Evolutionary conservation across 2,329 filamentous ascomycete genomes (phyloP).

Genomic region (Fusarium newnesense): DNA sequence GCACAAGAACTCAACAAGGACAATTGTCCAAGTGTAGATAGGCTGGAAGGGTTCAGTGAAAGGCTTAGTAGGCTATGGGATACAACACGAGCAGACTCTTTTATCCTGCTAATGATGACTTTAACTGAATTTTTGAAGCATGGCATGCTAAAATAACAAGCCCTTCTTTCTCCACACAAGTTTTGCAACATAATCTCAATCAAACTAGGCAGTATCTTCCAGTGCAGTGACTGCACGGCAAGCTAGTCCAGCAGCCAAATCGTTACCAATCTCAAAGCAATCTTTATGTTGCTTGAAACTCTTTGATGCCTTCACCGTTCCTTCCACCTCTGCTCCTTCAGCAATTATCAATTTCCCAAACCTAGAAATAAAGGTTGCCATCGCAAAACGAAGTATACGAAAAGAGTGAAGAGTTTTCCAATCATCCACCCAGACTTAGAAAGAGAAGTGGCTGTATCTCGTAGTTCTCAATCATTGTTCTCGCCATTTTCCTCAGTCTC

Average conservation of each 20-base stretch:
- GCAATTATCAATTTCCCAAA: background rate
- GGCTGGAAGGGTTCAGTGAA: fast-evolving
- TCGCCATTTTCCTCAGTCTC: fast-evolving
- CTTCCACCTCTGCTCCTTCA: background rate
- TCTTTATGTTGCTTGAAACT: background rate
- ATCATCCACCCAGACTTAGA: fast-evolving
- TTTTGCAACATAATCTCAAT: background rate
- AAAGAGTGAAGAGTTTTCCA: fast-evolving
- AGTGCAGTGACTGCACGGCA: background rate
- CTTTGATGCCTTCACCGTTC: fast-evolving
- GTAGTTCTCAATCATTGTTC: background rate
- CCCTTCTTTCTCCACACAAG: background rate
- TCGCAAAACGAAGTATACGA: background rate
- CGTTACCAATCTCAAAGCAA: fast-evolving
- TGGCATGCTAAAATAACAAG: fast-evolving
- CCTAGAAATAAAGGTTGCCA: background rate
- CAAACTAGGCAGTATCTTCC: background rate
- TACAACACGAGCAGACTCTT: background rate
- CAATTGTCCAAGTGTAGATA: background rate
- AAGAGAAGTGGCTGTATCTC: background rate
- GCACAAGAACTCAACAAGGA: background rate
- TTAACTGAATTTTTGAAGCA: background rate
- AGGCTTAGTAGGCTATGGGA: background rate
- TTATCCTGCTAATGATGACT: background rate
- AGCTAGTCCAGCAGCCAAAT: background rate